Evolutionary conservation across 306 rosid species (phyloP), one percentile per base, ranked within the genome.

Genomic region (Vigna reflexopilosa): DNA sequence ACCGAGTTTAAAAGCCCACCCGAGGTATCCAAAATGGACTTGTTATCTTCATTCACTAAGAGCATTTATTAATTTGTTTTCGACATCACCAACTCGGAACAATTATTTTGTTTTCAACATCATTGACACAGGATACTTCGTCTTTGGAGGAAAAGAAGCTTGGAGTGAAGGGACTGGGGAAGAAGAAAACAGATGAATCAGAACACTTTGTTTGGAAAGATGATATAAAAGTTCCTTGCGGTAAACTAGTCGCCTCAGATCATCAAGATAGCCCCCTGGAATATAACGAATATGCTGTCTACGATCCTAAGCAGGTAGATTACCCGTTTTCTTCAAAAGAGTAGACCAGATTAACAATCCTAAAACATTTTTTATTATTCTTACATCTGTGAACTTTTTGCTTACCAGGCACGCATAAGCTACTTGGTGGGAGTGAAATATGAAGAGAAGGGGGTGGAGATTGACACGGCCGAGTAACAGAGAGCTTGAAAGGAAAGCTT

Each of bases 121-220:
- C 6, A 44, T 70, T 80, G 85, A 9, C 13, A 28, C 81, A 92
- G 97, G 97, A 91, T 17, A 80, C 94, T 1, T 61, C 78, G 48
- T 81, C 89, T 26, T 83, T 91, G 67, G 90, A 95, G 72, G 90
- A 85, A 65, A 84, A 87, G 78, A 93, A 86, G 84, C 2, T 50
- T 51, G 98, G 91, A 62, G 89, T 91, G 72, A 95, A 91, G 79
- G 90, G 97, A 10, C 36, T 85, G 40, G 97, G 97, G 24, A 84
- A 81, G 82, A 93, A 85, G 90, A 91, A 84, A 77, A 90, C 97
- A 16, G 86, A 91, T 6, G 97, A 93, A 82, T 77, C 93, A 3
- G 96, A 95, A 61, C 97, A 93, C 70, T 86, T 87, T 34, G 76
- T 83, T 7, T 93, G 97, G 99, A 88, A 93, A 80, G 97, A 88